Evolutionary conservation across 1,284 basidiomycete genomes (phyloP).

Genomic region (Cystobasidium pallidum): DNA sequence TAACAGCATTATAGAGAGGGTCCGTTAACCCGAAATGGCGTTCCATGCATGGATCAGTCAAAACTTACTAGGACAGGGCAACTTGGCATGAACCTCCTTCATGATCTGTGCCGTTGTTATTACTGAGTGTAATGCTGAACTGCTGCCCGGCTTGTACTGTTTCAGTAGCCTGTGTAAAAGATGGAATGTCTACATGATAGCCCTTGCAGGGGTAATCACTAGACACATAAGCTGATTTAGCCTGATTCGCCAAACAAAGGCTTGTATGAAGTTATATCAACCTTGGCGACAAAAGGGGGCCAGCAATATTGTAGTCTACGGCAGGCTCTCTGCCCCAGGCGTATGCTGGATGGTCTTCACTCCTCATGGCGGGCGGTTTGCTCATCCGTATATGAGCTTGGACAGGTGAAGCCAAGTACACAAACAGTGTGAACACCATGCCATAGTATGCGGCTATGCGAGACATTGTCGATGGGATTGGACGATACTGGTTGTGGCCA

Average conservation of each 20-base stretch:
- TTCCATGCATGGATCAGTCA: no score
- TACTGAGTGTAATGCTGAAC: constrained; percentile 2
- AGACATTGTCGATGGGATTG: background rate
- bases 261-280: background rate
- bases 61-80: constrained; percentile 24
- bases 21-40: no score
- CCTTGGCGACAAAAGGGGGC: background rate
- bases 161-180: background rate
- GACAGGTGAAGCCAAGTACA: background rate
- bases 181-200: constrained; percentile 16
- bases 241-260: background rate
- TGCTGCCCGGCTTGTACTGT: constrained; percentile 19
- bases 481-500: no score
- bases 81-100: constrained; percentile 29
- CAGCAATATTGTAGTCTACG: background rate
- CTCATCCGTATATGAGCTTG: constrained; percentile 9
- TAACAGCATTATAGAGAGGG: background rate
- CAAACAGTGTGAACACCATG: background rate
- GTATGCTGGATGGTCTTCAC: background rate
- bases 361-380: background rate
- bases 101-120: background rate
- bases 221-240: background rate
- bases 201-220: constrained; percentile 18
- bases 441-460: background rate
- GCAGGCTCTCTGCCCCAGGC: background rate